A percentile compares a stretch with the other conserved stretches of the same genome.
Evolutionary conservation across 1,284 basidiomycete genomes (phyloP).

Genomic region (Cryptococcus sp.): DNA sequence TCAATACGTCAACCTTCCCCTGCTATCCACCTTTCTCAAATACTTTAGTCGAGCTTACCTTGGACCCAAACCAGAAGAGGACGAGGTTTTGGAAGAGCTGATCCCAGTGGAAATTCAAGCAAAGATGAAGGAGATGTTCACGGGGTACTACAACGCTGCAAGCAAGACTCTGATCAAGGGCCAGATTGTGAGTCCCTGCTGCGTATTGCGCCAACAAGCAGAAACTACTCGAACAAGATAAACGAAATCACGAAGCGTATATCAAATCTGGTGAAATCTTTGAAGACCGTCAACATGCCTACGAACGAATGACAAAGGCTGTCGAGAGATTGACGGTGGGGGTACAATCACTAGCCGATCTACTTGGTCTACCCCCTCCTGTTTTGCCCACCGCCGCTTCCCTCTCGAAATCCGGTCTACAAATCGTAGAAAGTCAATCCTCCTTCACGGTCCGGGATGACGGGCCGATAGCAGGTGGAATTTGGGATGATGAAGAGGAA

Average conservation of each 20-base stretch:
- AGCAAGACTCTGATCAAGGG: constrained; percentile 86
- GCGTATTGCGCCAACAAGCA: constrained; percentile 40
- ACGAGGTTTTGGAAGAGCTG: constrained; percentile 53
- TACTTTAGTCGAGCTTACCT: constrained; percentile 75
- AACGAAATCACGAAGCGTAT: constrained; percentile 95
- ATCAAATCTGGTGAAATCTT: constrained; percentile 98
- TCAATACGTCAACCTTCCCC: constrained; percentile 73
- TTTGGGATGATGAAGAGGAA: constrained; percentile 99
- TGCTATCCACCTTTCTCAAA: constrained; percentile 79
- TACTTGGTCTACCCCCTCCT: constrained; percentile 76
- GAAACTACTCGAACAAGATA: constrained; percentile 93
- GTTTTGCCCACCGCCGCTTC: constrained; percentile 67
- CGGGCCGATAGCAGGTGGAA: constrained; percentile 60
- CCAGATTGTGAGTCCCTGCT: constrained; percentile 64
- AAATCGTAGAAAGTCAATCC: constrained; percentile 50
- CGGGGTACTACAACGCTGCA: constrained; percentile 87
- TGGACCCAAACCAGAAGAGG: constrained; percentile 51
- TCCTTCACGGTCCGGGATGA: constrained; percentile 57
- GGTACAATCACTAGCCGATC: constrained; percentile 84
- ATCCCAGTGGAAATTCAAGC: constrained; percentile 78
- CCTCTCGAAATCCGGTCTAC: constrained; percentile 43
- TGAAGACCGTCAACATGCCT: constrained; percentile 95
- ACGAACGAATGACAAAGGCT: constrained; percentile 94
- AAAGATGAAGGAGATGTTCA: constrained; percentile 86
- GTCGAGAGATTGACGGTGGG: constrained; percentile 85